These are phyloP conservation scores for Colletotrichum higginsianum DNA, from an alignment of 2,329 filamentous ascomycete genomes.

Conservation along the genomic window DNA sequence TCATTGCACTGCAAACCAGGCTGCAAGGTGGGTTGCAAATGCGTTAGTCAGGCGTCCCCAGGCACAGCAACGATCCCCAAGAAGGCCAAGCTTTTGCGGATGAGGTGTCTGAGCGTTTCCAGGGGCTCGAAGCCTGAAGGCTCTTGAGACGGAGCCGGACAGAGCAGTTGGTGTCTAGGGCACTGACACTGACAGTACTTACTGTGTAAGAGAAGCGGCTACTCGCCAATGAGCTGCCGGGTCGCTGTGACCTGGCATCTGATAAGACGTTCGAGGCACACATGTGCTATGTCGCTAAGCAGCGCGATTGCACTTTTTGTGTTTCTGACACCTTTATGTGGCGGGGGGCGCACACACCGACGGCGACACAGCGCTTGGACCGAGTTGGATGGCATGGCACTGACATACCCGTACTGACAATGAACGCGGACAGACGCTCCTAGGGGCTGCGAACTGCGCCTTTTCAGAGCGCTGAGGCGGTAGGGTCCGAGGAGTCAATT, in stretches of 20 bases:
- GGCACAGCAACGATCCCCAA: slow-evolving; percentile 8
- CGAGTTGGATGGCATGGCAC: slow-evolving; percentile 26
- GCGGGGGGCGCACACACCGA: slow-evolving; percentile 3
- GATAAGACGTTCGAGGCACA: slow-evolving; percentile 33
- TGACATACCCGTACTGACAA: slow-evolving; percentile 8
- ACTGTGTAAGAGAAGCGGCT: slow-evolving; percentile 5
- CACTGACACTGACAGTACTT: no score
- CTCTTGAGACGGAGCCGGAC: slow-evolving; percentile 30
- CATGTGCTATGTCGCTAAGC: slow-evolving; percentile 17
- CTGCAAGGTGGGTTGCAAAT: not conserved
- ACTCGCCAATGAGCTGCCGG: slow-evolving; percentile 1
- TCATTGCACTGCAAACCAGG: no score
- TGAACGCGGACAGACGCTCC: not conserved
- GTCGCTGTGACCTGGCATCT: slow-evolving; percentile 21
- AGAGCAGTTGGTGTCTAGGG: not conserved
- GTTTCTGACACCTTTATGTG: slow-evolving; percentile 17
- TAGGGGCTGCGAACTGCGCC: slow-evolving; percentile 7
- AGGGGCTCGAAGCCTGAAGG: slow-evolving; percentile 11
- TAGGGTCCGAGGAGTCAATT: slow-evolving; percentile 18
- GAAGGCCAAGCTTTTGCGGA: slow-evolving; percentile 29
- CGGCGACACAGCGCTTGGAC: slow-evolving; percentile 17
- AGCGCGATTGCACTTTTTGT: slow-evolving; percentile 12
- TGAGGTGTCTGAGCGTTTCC: slow-evolving; percentile 17
- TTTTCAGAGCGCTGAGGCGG: slow-evolving; percentile 16
- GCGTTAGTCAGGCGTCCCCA: slow-evolving; percentile 9